Evolutionary conservation across 495 filamentous ascomycete genomes (phyloP), one percentile per base, ranked within the genome.

Genomic region (Viridothelium virens): DNA sequence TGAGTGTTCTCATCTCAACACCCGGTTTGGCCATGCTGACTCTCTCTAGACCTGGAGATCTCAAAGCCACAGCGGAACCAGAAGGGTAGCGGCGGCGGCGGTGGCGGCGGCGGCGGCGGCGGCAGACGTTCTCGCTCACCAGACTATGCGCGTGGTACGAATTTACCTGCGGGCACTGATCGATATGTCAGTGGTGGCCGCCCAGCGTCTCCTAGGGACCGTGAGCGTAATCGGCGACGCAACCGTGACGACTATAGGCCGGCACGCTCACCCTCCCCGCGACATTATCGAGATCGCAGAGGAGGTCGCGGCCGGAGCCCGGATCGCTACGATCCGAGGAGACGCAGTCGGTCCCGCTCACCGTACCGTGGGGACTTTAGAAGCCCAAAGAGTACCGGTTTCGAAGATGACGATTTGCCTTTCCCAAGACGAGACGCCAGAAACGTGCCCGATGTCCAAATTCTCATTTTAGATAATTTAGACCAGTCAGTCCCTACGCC

Each of bases 401-500:
- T 59, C 44, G 80, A 81, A 31, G 88, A 89, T 69, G 79, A 81
- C 33, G 83, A 85, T 48, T 77, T 90, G 2, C 87, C 87, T 16
- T 82, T 96, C 25, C 90, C 92, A 34, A 81, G 87, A 66, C 85
- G 93, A 67, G 83, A 84, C 62, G 85, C 89, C 1, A 78, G 83
- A 63, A 86, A 96, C 67, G 86, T 97, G 31, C 94, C 94, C 3
- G 94, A 97, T 70, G 89, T 97, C 36, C 93, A 96, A 71, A 82
- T 97, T 36, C 80, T 98, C 2, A 83, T 96, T 1, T 76, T 91
- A 14, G 88, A 93, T 69, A 87, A 92, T 71, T 80, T 96, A 12
- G 87, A 91, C 47, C 82, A 84, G 86, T 87, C 67, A 69, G 83
- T 74, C 18, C 12, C 3, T 37, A 41, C 2, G 18, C 34, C 44